These are phyloP conservation scores for Corymbia calophylla DNA, from an alignment of 441 rosid genomes.

Conservation along the genomic window DNA sequence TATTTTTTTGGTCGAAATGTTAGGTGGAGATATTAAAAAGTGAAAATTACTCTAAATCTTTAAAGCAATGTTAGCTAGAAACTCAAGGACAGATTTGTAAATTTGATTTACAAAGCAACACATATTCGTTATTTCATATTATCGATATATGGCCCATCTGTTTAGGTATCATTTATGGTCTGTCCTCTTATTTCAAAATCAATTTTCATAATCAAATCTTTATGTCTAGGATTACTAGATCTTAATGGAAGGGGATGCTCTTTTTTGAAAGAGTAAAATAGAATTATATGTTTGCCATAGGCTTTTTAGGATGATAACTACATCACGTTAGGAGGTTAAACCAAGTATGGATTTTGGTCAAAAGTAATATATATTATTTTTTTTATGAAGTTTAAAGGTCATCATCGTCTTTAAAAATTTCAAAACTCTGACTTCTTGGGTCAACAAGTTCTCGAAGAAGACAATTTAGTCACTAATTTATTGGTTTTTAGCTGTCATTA, in stretches of 20 bases:
- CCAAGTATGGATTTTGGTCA: not conserved
- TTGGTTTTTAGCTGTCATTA: not conserved
- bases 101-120: not conserved
- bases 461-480: not conserved
- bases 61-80: not conserved
- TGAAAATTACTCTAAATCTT: not conserved
- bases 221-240: not conserved
- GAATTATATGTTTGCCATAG: not conserved
- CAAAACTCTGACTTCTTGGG: not conserved
- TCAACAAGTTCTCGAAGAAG: not conserved
- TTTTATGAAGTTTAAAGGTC: not conserved
- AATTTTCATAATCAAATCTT: not conserved
- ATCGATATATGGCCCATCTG: fast-evolving
- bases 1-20: too few species aligned
- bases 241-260: not conserved
- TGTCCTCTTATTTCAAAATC: not conserved
- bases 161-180: not conserved
- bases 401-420: too few species aligned
- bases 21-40: not conserved
- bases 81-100: not conserved
- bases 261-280: not conserved
- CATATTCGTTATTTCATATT: not conserved
- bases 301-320: not conserved
- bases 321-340: fast-evolving
- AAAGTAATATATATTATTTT: too few species aligned